Evolutionary conservation across 148 eudicot genomes (phyloP).

Genomic region (Diospyros kaki): DNA sequence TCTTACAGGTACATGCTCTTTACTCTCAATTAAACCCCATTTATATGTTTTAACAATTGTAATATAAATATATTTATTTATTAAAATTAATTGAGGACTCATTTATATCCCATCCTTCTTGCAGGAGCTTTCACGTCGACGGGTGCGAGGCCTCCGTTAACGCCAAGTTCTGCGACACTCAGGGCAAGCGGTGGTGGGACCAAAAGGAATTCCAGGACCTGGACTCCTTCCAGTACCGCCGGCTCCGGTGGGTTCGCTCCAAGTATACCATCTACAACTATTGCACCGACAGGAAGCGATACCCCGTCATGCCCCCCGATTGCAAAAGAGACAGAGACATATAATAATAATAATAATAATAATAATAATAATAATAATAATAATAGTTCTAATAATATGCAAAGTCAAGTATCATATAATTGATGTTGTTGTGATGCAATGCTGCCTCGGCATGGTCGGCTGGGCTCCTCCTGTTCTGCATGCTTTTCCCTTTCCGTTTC

Average conservation of each 20-base stretch:
- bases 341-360: not conserved
- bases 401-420: too few relatives aligned
- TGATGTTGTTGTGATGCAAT: too few relatives aligned
- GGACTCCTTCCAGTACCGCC: constrained; percentile 19
- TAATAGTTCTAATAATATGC: too few relatives aligned
- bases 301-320: constrained; percentile 19
- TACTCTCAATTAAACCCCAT: too few relatives aligned
- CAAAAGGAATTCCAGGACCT: constrained; percentile 29
- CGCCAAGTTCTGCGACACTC: constrained; percentile 25
- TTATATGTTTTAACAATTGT: too few relatives aligned
- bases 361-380: not conserved
- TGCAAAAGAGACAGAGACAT: constrained; percentile 26
- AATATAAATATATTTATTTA: too few relatives aligned
- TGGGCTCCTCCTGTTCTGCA: too few relatives aligned
- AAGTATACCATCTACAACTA: constrained; percentile 27
- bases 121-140: constrained; percentile 20
- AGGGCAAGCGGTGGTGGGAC: constrained; percentile 30
- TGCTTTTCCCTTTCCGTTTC: too few relatives aligned
- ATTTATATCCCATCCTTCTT: not conserved
- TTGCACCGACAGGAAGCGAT: constrained; percentile 19
- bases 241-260: constrained; percentile 24
- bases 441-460: too few relatives aligned
- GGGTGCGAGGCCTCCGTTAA: constrained; percentile 29
- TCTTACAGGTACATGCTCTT: not conserved
- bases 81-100: too few relatives aligned